A percentile compares a stretch with the other conserved stretches of the same genome.
Conservation (phyloP, 1,139 yeast species). For the Meyerozyma carpophila region DNA sequence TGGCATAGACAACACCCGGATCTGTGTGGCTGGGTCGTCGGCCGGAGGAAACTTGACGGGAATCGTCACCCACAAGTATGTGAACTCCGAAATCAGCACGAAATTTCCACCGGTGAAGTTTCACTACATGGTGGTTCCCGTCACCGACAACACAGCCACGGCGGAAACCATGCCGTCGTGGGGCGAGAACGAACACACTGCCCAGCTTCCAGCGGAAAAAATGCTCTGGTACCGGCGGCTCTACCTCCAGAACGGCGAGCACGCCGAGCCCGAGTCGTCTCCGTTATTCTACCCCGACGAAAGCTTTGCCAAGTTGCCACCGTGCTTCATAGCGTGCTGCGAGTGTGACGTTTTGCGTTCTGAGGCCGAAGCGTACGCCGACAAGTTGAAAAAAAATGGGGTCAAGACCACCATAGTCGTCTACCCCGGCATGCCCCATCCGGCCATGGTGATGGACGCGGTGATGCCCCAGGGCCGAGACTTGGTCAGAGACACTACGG, state of each 20-base stretch:
- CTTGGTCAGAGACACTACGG: conserved; percentile 25
- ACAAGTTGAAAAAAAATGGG: conserved; percentile 34
- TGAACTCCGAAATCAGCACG: conserved; percentile 16
- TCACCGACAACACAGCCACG: conserved; percentile 43
- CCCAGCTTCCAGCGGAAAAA: conserved; percentile 44
- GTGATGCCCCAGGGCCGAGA: conserved; percentile 34
- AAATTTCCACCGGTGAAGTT: conserved; percentile 31
- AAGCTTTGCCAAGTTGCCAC: conserved; percentile 34
- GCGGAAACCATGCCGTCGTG: conserved; percentile 33
- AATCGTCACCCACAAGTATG: conserved; percentile 35
- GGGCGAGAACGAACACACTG: conserved; percentile 36
- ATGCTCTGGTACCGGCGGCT: conserved; percentile 44
- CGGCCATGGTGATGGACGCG: conserved; percentile 46
- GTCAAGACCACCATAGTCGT: conserved; percentile 26
- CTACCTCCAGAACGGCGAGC: conserved; percentile 35
- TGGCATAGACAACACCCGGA: conserved; percentile 24
- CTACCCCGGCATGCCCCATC: conserved; percentile 43
- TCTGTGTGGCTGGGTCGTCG: conserved; percentile 44
- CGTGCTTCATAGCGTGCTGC: conserved; percentile 38
- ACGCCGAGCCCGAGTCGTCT: conserved; percentile 37
- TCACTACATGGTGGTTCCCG: conserved; percentile 45
- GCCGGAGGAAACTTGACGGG: conserved; percentile 48
- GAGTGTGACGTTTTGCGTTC: conserved; percentile 43
- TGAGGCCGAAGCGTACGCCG: conserved; percentile 40
- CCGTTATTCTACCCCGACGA: conserved; percentile 39